Conservation (phyloP, 1,284 basidiomycete species). For the Ganoderma meredithae region DNA sequence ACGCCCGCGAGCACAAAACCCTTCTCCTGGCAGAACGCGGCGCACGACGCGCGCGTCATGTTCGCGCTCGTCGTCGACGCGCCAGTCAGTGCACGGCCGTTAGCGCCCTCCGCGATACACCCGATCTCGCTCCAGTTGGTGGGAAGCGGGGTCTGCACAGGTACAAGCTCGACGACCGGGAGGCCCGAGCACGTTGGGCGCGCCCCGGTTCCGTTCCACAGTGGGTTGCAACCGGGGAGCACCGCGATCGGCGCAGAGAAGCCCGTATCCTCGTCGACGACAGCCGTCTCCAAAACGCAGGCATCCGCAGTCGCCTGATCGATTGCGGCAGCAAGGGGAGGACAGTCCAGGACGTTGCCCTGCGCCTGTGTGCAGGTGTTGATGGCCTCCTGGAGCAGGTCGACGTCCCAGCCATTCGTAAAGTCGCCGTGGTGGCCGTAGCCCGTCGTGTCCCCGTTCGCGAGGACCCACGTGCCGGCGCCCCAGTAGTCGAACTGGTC, state of each 20-base stretch:
- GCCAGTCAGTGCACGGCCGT: constrained; percentile 36
- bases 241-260: constrained; percentile 28
- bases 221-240: constrained; percentile 40
- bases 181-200: constrained; percentile 24
- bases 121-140: constrained; percentile 37
- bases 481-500: constrained; percentile 35
- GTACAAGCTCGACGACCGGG: constrained; percentile 21
- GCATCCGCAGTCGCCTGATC: constrained; percentile 32
- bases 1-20: constrained; percentile 37
- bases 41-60: constrained; percentile 38
- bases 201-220: constrained; percentile 32
- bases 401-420: constrained; percentile 41
- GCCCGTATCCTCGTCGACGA: constrained; percentile 38
- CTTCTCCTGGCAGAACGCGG: constrained; percentile 35
- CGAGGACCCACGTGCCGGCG: constrained; percentile 39
- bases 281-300: constrained; percentile 33
- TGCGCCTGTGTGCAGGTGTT: constrained; percentile 37
- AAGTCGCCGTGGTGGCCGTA: constrained; percentile 44
- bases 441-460: constrained; percentile 42
- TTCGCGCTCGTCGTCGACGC: constrained; percentile 31
- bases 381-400: constrained; percentile 39
- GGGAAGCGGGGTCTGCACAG: constrained; percentile 29
- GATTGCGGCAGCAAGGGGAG: constrained; percentile 32
- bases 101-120: constrained; percentile 39
- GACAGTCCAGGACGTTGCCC: constrained; percentile 33